These are phyloP conservation scores for Musa schizocarpa DNA, from an alignment of 176 grass and related monocot species.

Conservation along the genomic window DNA sequence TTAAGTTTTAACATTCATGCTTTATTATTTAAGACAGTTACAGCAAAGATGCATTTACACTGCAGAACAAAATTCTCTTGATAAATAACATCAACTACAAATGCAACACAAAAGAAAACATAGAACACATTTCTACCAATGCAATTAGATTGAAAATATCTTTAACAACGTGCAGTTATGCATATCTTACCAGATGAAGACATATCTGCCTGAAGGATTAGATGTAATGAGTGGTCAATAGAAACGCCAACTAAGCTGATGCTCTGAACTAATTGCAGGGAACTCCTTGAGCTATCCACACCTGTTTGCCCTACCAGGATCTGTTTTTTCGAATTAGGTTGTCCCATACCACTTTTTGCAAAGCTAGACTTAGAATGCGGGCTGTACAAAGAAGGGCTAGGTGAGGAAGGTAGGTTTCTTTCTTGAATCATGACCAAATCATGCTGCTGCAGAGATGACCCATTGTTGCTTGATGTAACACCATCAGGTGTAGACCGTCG, in stretches of 20 bases:
- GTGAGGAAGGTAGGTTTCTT: slow-evolving; percentile 75
- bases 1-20: too few relatives aligned
- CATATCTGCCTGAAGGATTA: slow-evolving; percentile 64
- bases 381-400: slow-evolving; percentile 57
- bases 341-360: slow-evolving; percentile 55
- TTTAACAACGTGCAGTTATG: background rate
- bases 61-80: too few relatives aligned
- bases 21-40: too few relatives aligned
- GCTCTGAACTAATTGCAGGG: slow-evolving; percentile 72
- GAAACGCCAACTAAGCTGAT: slow-evolving; percentile 85
- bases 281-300: slow-evolving; percentile 57
- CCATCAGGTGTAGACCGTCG: slow-evolving; percentile 66
- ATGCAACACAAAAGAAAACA: too few relatives aligned
- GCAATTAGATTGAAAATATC: background rate
- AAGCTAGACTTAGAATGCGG: slow-evolving; percentile 84
- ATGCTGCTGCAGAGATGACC: slow-evolving; percentile 56
- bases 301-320: slow-evolving; percentile 58
- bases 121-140: background rate
- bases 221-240: slow-evolving; percentile 67
- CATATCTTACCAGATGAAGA: slow-evolving; percentile 45
- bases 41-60: too few relatives aligned
- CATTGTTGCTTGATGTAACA: slow-evolving; percentile 47
- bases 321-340: slow-evolving; percentile 71
- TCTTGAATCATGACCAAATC: slow-evolving; percentile 77
- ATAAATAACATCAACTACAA: too few relatives aligned